Percentiles rank a stretch among this genome's conserved stretches.
phyloP scores from a whole-genome alignment of 371 early-diverging fungal genomes.

The Entomophthora muscae region DNA sequence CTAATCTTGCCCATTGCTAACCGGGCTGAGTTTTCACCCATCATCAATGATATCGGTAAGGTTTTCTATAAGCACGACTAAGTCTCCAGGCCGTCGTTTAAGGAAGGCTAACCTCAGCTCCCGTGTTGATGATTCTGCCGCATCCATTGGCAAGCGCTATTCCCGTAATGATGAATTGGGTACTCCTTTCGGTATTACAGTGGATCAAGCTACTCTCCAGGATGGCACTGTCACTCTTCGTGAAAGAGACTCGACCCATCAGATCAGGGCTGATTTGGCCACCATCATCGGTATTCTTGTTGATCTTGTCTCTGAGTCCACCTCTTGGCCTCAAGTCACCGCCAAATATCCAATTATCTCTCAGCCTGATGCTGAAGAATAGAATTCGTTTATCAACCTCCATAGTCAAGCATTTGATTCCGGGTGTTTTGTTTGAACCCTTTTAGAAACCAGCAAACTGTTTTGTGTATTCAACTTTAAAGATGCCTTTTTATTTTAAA shows the following conservation, averaged over 20 bases:
- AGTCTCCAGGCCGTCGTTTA: constrained; percentile 26
- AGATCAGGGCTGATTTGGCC: constrained; percentile 72
- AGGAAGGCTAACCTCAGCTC: constrained; percentile 46
- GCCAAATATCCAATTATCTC: constrained; percentile 36
- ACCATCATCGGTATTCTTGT: constrained; percentile 50
- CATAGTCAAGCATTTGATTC: too few relatives aligned
- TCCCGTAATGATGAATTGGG: constrained; percentile 98
- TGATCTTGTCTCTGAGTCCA: constrained; percentile 40
- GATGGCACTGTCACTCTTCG: constrained; percentile 93
- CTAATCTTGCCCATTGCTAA: constrained; percentile 80
- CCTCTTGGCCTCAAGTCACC: constrained; percentile 46
- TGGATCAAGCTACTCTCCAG: constrained; percentile 94
- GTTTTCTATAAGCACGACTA: background rate
- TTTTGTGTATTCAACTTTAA: too few relatives aligned
- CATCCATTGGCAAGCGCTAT: constrained; percentile 96
- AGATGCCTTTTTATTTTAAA: too few relatives aligned
- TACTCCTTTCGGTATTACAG: constrained; percentile 95
- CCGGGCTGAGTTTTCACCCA: constrained; percentile 52
- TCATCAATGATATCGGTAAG: constrained; percentile 36
- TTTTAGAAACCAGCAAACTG: too few relatives aligned
- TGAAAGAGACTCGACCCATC: constrained; percentile 93
- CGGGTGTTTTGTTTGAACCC: too few relatives aligned
- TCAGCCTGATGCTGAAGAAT: constrained; percentile 17
- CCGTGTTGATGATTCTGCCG: constrained; percentile 76
- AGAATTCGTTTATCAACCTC: background rate